A percentile compares a stretch with the other conserved stretches of the same genome.
These are phyloP conservation scores for Colletotrichum coccodes DNA, from an alignment of 2,329 filamentous ascomycete species.

Conservation along the genomic window DNA sequence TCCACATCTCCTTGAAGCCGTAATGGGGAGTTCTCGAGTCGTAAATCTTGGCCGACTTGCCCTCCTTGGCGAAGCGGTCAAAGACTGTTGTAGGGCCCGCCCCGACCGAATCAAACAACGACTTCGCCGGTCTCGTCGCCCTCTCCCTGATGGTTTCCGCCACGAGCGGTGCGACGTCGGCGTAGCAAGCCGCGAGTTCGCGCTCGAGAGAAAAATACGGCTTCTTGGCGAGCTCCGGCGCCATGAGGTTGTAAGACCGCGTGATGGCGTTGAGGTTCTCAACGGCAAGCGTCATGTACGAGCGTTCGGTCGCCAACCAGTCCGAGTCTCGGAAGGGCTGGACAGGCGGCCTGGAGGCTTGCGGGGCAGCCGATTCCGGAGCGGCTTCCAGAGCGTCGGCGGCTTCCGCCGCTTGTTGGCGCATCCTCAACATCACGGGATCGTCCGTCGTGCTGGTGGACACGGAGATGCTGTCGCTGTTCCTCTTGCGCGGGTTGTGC, in stretches of 20 bases:
- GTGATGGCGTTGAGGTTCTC: constrained; percentile 82
- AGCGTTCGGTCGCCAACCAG: constrained; percentile 78
- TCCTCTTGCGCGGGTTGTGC: constrained; percentile 66
- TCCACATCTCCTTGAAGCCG: constrained; percentile 90
- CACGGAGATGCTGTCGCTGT: constrained; percentile 58
- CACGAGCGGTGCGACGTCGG: constrained; percentile 83
- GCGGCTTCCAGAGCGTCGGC: background rate
- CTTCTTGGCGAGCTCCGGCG: constrained; percentile 90
- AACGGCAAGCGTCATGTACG: constrained; percentile 82
- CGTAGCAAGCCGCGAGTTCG: constrained; percentile 84
- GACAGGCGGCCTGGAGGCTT: constrained; percentile 46
- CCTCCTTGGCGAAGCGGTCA: constrained; percentile 65
- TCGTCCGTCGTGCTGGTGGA: constrained; percentile 59
- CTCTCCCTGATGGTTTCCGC: constrained; percentile 78
- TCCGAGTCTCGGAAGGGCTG: constrained; percentile 80
- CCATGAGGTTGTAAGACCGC: constrained; percentile 94
- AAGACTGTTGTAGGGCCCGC: constrained; percentile 63
- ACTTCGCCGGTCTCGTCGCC: constrained; percentile 58
- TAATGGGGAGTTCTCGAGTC: constrained; percentile 83
- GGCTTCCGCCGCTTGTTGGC: constrained; percentile 39
- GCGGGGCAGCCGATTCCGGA: constrained; percentile 2
- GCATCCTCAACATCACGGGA: constrained; percentile 57
- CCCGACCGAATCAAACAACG: constrained; percentile 40
- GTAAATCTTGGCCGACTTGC: constrained; percentile 69
- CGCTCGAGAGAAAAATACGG: constrained; percentile 88